Conservation (phyloP, 148 eudicot genomes). For the Euryodendron excelsum region DNA sequence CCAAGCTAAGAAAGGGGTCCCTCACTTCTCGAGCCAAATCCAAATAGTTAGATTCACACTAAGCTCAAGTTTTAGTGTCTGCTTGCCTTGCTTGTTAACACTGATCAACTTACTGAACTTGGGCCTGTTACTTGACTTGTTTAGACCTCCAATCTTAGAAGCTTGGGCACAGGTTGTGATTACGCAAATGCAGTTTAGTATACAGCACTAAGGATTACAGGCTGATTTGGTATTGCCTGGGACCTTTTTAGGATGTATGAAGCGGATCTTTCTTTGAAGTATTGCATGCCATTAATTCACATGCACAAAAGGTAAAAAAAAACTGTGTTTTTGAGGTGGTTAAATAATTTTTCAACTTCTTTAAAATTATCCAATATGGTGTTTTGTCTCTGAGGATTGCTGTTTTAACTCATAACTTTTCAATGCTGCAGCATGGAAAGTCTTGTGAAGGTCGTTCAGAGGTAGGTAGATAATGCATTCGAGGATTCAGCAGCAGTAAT, state of each 20-base stretch:
- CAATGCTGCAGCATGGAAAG: slow-evolving; percentile 54
- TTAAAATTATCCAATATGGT: no score
- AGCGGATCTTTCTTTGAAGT: background rate
- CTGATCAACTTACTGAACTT: background rate
- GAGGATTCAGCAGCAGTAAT: slow-evolving; percentile 3
- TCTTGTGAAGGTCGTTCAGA: slow-evolving; percentile 28
- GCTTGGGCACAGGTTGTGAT: background rate
- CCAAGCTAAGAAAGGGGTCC: no score
- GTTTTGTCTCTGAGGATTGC: background rate
- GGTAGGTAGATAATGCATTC: background rate
- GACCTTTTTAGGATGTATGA: background rate
- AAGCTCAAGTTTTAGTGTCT: background rate
- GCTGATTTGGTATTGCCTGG: background rate
- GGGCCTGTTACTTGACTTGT: background rate
- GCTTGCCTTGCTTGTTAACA: background rate
- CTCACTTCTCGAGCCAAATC: background rate
- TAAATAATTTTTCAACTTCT: background rate
- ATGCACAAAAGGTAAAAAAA: background rate
- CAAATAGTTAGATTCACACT: background rate
- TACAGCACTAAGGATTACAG: background rate
- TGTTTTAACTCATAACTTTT: background rate
- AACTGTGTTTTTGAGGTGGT: background rate
- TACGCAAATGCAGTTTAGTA: background rate
- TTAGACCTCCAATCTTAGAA: background rate
- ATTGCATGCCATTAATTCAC: background rate